Percentiles rank a stretch among this genome's conserved stretches.
Conservation (phyloP, 768 basidiomycete genomes). For the Hygrophoropsis aurantiaca region DNA sequence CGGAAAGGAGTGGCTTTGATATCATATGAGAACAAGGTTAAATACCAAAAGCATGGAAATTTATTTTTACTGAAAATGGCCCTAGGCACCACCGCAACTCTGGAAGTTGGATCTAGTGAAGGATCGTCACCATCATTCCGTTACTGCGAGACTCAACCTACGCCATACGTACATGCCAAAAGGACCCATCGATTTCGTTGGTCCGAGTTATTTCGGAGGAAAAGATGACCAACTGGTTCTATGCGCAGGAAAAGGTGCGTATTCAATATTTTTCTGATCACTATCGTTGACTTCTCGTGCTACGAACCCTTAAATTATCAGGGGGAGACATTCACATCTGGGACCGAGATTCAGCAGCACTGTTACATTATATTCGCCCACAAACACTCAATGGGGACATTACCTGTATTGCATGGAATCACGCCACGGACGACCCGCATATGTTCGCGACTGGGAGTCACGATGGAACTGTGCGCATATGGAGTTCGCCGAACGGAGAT, state of each 20-base stretch:
- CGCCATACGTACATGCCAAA: constrained; percentile 79
- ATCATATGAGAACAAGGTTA: constrained; percentile 44
- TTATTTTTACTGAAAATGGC: neutral
- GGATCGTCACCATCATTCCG: constrained; percentile 42
- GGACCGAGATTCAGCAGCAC: constrained; percentile 76
- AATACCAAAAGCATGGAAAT: neutral
- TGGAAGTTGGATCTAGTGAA: constrained; percentile 71
- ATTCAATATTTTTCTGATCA: neutral
- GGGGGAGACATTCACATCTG: constrained; percentile 85
- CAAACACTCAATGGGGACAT: constrained; percentile 59
- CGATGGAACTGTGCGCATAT: constrained; percentile 73
- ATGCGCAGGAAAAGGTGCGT: constrained; percentile 71
- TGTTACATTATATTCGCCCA: constrained; percentile 69
- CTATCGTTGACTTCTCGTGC: neutral
- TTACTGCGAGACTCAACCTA: constrained; percentile 29
- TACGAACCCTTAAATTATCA: too few relatives aligned
- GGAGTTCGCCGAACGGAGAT: constrained; percentile 48
- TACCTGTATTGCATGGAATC: constrained; percentile 83
- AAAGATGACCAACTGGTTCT: constrained; percentile 76
- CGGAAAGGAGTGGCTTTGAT: constrained; percentile 46
- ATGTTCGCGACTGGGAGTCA: constrained; percentile 75
- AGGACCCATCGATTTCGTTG: constrained; percentile 67
- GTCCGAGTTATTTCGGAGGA: constrained; percentile 82
- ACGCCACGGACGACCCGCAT: constrained; percentile 47
- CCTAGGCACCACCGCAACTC: constrained; percentile 71